Conservation (phyloP, 352 stramenopile species). For the Elongisporangium undulatum region DNA sequence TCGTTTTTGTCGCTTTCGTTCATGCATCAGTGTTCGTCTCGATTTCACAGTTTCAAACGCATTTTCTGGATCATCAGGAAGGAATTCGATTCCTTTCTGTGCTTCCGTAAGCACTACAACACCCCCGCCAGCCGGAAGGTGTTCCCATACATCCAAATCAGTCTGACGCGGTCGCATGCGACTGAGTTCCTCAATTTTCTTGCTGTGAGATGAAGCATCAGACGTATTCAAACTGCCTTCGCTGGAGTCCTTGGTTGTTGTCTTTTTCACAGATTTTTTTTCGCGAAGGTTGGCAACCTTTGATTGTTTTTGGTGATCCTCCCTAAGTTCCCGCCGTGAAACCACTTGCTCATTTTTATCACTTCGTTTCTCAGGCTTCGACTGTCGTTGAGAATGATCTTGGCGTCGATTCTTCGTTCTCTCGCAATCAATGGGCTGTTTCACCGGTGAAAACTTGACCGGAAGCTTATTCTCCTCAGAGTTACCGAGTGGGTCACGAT, state of each 20-base stretch:
- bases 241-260: neutral
- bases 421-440: neutral
- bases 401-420: neutral
- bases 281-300: neutral
- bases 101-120: slow-evolving; percentile 15
- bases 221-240: neutral
- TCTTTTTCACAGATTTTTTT: neutral
- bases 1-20: slow-evolving; percentile 12
- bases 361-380: neutral
- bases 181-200: neutral
- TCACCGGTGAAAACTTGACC: neutral
- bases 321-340: neutral
- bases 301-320: neutral
- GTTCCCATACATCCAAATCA: slow-evolving; percentile 10
- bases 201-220: neutral
- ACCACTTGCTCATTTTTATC: neutral
- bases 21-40: slow-evolving; percentile 16
- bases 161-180: slow-evolving; percentile 2
- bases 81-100: slow-evolving; percentile 10
- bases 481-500: neutral
- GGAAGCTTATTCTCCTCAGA: slow-evolving; percentile 2
- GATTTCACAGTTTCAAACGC: slow-evolving; percentile 30
- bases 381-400: neutral
- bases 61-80: slow-evolving; percentile 4
- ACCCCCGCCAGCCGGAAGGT: slow-evolving; percentile 9